Evolutionary conservation across 176 grass and related monocot genomes (phyloP), one percentile per base, ranked within the genome.

Genomic region (Oryza nivara): DNA sequence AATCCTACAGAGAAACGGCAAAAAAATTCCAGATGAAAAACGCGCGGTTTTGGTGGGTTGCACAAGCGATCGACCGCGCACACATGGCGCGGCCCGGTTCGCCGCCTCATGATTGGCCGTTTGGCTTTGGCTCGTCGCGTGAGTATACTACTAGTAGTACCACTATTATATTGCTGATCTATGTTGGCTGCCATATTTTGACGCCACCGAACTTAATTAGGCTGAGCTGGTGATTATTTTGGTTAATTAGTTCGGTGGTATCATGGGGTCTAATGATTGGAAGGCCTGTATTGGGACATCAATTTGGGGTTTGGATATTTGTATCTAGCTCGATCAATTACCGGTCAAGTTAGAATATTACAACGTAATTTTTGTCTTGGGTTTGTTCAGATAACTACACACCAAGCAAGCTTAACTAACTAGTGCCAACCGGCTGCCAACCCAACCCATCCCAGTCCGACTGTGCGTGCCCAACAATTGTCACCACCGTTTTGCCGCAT

Each of bases 221-320:
- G 52, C 52, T 56, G 52, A 7, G 20, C 69, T 6, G 36, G 5
- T 12, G 72, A 75, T 86, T 44, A 68, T 56, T 75, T 56, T 56
- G 16, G 73, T 47, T 47, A 7, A 4, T 16, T 41, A 3, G 45
- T 10, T 54, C 43, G 68, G 84, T 72, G 7, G 56, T 61, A 80
- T 58, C 85, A 68, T 86, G 70, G 70, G 70, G 34, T 9, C 61
- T 68, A 44, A 86, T 86, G 61, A 86, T 81, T 86, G 70, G 56
- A 22, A 9, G 56, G 0, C 11, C 34, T 5, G 60, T 16, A 67
- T 4, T 54, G 77, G 70, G 45, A 67, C 70, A 38, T 10, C 13
- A 43, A 65, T 72, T 8, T 9, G 30, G 26, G 4, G 16, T 17
- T 56, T 1, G 10, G 19, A 7, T 74, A 38, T 46, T 51, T 58